Base-by-base conservation (phyloP, 2,329 filamentous ascomycete genomes). In the Apiospora koreana region DNA sequence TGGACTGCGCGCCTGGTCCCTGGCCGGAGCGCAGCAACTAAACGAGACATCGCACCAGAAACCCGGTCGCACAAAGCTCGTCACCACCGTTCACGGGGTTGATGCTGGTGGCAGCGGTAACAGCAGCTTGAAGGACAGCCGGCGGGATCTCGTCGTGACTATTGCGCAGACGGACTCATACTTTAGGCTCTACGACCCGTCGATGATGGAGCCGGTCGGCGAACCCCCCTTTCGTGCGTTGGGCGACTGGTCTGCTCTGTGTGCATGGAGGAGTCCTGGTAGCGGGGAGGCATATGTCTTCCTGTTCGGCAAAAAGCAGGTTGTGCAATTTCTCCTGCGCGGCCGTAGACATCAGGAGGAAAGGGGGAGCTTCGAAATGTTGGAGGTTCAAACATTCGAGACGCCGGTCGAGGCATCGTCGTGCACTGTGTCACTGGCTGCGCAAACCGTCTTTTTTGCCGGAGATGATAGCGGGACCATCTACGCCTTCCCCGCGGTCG, bases 171-270 rank as follows among this genome's bases (percentile, higher is more conserved):
- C 83, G 0, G 83, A 85, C 69, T 84, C 83, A 1, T 73, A 82
- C 9, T 74, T 86, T 31, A 78, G 83, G 9, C 74, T 81, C 1
- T 86, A 81, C 67, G 79, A 83, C 62, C 74, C 80, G 7, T 76
- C 76, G 1, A 74, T 73, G 2, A 70, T 81, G 4, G 74, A 78
- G 65, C 77, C 80, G 69, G 69, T 81, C 23, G 75, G 79, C 7
- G 74, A 75, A 6, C 79, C 80, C 3, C 72, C 77, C 46, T 76
- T 78, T 14, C 80, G 76, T 31, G 76, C 80, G 1, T 75, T 85
- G 18, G 84, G 85, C 0, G 84, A 86, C 72, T 86, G 84, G 82
- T 85, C 84, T 18, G 81, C 84, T 0, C 73, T 86, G 6, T 86
- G 85, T 73, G 76, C 79, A 12, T 86, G 83, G 84, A 82, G 78